Evolutionary conservation across 1,284 basidiomycete genomes (phyloP).

Genomic region (Cutaneotrichosporon arboriforme): DNA sequence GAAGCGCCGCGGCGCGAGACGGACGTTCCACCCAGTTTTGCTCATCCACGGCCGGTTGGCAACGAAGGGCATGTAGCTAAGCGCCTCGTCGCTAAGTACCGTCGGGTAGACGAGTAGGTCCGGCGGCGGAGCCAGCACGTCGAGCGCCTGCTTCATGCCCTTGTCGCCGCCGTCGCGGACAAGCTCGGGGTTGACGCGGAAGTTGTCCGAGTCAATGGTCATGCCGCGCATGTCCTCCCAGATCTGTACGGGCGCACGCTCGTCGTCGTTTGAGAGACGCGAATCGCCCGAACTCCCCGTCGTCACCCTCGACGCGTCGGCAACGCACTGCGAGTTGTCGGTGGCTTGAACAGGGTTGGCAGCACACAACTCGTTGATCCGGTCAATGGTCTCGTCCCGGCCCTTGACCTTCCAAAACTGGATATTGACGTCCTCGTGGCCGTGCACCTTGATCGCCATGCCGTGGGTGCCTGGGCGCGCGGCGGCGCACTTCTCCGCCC

Average conservation of each 20-base stretch:
- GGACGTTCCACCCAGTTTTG: slow-evolving; percentile 10
- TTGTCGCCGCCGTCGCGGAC: not conserved
- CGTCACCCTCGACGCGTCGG: not conserved
- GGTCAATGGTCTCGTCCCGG: slow-evolving; percentile 51
- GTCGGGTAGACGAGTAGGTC: slow-evolving; percentile 23
- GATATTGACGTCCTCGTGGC: slow-evolving; percentile 54
- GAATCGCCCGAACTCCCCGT: not conserved
- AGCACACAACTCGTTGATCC: slow-evolving; percentile 20
- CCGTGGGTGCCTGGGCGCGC: slow-evolving; percentile 50
- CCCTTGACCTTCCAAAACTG: slow-evolving; percentile 52
- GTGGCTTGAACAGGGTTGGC: not conserved
- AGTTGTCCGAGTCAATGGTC: not conserved
- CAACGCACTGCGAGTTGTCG: not conserved
- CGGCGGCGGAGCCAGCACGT: slow-evolving; percentile 33
- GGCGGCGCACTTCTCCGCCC: slow-evolving; percentile 45
- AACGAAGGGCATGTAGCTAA: slow-evolving; percentile 43
- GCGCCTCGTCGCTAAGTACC: slow-evolving; percentile 32
- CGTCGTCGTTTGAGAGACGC: not conserved
- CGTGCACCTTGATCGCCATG: slow-evolving; percentile 53
- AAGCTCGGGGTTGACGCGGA: slow-evolving; percentile 13
- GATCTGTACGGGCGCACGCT: not conserved
- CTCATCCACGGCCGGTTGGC: slow-evolving; percentile 33
- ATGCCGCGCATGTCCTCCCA: slow-evolving; percentile 1
- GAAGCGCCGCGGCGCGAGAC: slow-evolving; percentile 40
- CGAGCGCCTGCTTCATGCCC: slow-evolving; percentile 23